These are phyloP conservation scores for Adiantum capillusveneris DNA, from an alignment of 75 land plant genomes.

Conservation along the genomic window DNA sequence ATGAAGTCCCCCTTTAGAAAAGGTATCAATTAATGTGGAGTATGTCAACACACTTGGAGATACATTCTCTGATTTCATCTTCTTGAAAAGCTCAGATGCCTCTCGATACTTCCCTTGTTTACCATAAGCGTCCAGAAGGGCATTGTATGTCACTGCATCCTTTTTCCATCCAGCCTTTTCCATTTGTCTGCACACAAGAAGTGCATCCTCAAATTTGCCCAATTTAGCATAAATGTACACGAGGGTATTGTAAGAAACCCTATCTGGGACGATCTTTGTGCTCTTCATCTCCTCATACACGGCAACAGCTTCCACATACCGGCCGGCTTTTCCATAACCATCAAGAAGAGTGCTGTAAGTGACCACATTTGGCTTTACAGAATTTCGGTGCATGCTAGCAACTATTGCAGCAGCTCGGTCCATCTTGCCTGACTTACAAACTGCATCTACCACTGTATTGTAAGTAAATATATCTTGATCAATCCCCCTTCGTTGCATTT, in stretches of 20 bases:
- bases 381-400: constrained; percentile 58
- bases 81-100: constrained; percentile 45
- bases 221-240: constrained; percentile 78
- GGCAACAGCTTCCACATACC: constrained; percentile 53
- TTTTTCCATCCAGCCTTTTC: constrained; percentile 67
- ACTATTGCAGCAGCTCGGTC: constrained; percentile 67
- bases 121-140: constrained; percentile 84
- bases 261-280: constrained; percentile 53
- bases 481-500: constrained; percentile 73
- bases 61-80: constrained; percentile 56
- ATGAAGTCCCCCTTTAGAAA: constrained; percentile 73
- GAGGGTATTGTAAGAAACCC: constrained; percentile 86
- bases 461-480: constrained; percentile 85
- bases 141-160: constrained; percentile 92
- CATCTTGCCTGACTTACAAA: constrained; percentile 86
- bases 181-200: constrained; percentile 73
- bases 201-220: constrained; percentile 81
- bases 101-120: constrained; percentile 78
- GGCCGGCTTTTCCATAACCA: constrained; percentile 80
- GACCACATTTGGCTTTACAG: constrained; percentile 77
- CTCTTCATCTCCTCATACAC: constrained; percentile 76
- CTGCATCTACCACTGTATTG: constrained; percentile 86
- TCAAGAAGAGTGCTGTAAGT: constrained; percentile 91
- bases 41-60: constrained; percentile 82
- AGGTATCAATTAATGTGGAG: constrained; percentile 83